Conservation (phyloP, 371 early-diverging fungal species). For the Mucor racemosus region DNA sequence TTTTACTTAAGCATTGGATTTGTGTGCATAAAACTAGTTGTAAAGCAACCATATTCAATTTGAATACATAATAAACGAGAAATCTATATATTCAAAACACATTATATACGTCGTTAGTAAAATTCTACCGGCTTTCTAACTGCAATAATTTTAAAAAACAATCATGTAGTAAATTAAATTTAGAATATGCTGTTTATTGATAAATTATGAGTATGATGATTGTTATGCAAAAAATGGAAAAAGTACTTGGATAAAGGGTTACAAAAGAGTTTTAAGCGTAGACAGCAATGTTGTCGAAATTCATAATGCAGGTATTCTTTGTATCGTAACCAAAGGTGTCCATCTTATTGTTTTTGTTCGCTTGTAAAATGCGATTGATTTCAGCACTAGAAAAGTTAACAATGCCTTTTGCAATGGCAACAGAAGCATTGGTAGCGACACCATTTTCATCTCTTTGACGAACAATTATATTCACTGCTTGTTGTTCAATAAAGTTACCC, state of each 20-base stretch:
- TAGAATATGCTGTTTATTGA: background rate
- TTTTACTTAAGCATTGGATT: too few relatives aligned
- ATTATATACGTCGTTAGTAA: too few relatives aligned
- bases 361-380: conserved; percentile 66
- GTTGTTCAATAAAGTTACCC: conserved; percentile 85
- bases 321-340: background rate
- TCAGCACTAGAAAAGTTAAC: conserved; percentile 88
- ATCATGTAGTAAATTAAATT: too few relatives aligned
- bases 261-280: conserved; percentile 35
- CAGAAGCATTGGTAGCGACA: conserved; percentile 25
- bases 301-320: conserved; percentile 85
- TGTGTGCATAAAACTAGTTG: too few relatives aligned
- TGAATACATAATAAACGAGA: too few relatives aligned
- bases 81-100: too few relatives aligned
- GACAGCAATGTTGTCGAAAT: conserved; percentile 84
- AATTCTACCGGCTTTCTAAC: too few relatives aligned
- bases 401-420: conserved; percentile 89
- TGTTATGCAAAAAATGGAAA: background rate
- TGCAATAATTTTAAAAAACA: too few relatives aligned
- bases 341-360: background rate
- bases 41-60: too few relatives aligned
- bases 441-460: conserved; percentile 29
- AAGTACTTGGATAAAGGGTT: background rate
- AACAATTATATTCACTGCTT: conserved; percentile 75
- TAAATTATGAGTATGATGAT: background rate